These are phyloP conservation scores for Arthrobotrys megalospora DNA, from an alignment of 2,329 filamentous ascomycete species.

Conservation along the genomic window DNA sequence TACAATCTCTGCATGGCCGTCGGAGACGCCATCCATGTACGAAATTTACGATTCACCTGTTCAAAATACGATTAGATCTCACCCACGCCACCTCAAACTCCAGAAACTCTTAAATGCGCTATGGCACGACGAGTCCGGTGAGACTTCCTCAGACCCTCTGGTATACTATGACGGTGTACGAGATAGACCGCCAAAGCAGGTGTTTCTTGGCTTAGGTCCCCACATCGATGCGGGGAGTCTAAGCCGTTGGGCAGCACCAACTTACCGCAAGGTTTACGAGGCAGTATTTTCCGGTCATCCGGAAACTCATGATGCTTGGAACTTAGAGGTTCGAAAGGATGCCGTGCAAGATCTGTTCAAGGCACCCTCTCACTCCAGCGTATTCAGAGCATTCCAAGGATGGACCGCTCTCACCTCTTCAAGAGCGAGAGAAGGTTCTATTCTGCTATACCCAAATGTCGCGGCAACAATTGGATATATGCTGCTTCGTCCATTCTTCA, in stretches of 20 bases:
- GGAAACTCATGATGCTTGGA: slow-evolving; percentile 67
- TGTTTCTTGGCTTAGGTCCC: slow-evolving; percentile 68
- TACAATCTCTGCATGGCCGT: slow-evolving; percentile 66
- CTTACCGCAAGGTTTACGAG: slow-evolving; percentile 67
- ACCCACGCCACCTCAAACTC: slow-evolving; percentile 67
- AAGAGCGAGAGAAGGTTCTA: slow-evolving; percentile 66
- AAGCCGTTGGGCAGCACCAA: slow-evolving; percentile 68
- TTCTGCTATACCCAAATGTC: slow-evolving; percentile 68
- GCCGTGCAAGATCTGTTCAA: slow-evolving; percentile 67
- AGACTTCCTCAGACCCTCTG: slow-evolving; percentile 66
- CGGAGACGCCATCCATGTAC: slow-evolving; percentile 67
- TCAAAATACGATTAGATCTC: slow-evolving; percentile 67
- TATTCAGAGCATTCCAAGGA: slow-evolving; percentile 68
- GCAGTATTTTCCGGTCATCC: slow-evolving; percentile 67
- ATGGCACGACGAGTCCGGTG: slow-evolving; percentile 65
- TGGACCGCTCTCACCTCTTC: slow-evolving; percentile 69
- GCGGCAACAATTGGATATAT: slow-evolving; percentile 67
- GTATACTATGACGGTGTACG: slow-evolving; percentile 68
- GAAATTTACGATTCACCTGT: slow-evolving; percentile 68
- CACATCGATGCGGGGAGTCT: slow-evolving; percentile 70
- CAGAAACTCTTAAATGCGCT: slow-evolving; percentile 67
- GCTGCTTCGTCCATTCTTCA: slow-evolving; percentile 69
- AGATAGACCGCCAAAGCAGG: slow-evolving; percentile 67
- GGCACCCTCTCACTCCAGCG: slow-evolving; percentile 67
- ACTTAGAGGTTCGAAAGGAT: slow-evolving; percentile 66